A percentile compares a stretch with the other conserved stretches of the same genome.
Conservation (phyloP, 2,329 filamentous ascomycete species). For the Cryoendolithus antarcticus region DNA sequence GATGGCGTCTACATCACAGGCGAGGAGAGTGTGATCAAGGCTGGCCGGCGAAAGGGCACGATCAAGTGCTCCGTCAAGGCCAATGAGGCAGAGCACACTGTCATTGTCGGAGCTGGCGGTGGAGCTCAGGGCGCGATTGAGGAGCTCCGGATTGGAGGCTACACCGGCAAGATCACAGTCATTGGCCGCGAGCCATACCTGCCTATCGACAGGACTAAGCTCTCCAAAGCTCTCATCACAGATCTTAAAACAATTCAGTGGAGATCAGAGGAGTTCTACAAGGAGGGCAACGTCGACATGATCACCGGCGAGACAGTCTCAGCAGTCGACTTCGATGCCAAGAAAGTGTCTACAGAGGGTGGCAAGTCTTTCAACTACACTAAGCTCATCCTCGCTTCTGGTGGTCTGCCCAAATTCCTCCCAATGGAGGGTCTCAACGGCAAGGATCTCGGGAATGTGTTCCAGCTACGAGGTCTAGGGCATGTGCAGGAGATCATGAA, state of each 20-base stretch:
- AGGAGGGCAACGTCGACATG: slow-evolving; percentile 44
- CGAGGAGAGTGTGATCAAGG: slow-evolving; percentile 66
- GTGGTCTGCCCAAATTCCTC: slow-evolving; percentile 62
- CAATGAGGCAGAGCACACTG: slow-evolving; percentile 39
- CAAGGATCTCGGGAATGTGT: slow-evolving; percentile 65
- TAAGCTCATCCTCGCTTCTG: slow-evolving; percentile 83
- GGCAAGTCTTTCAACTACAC: slow-evolving; percentile 64
- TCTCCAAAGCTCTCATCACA: slow-evolving; percentile 83
- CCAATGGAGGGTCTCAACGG: slow-evolving; percentile 74
- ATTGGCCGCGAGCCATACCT: slow-evolving; percentile 69
- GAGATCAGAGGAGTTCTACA: slow-evolving; percentile 68
- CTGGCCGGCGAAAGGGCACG: slow-evolving; percentile 59
- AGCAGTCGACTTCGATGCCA: slow-evolving; percentile 61
- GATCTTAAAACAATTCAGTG: slow-evolving; percentile 68
- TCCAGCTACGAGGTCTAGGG: slow-evolving; percentile 62
- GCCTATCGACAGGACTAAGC: slow-evolving; percentile 86
- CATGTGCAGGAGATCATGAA: slow-evolving; percentile 66
- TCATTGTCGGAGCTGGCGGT: slow-evolving; percentile 80
- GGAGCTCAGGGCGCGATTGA: slow-evolving; percentile 74
- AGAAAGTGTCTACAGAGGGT: slow-evolving; percentile 59
- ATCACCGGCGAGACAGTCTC: slow-evolving; percentile 49
- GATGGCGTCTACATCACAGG: slow-evolving; percentile 75
- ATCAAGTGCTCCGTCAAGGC: slow-evolving; percentile 54
- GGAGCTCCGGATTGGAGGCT: slow-evolving; percentile 70
- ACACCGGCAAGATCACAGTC: slow-evolving; percentile 65